phyloP scores from a whole-genome alignment of 148 eudicot genomes.

The Simmondsia chinensis region DNA sequence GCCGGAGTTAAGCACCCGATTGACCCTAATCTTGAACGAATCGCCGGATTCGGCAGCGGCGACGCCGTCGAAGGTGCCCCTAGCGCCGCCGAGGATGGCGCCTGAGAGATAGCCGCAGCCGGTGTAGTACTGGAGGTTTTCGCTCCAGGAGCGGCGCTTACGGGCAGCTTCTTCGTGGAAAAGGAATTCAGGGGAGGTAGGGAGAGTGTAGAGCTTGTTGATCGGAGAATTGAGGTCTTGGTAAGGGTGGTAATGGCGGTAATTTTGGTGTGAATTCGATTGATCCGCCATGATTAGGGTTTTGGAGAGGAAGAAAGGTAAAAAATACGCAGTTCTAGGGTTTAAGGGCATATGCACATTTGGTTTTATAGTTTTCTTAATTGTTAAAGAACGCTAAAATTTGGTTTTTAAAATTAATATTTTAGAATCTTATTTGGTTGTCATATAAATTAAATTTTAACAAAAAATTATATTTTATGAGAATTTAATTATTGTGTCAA shows the following conservation, averaged over 20 bases:
- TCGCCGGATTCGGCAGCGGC: constrained; percentile 22
- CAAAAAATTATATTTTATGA: no score
- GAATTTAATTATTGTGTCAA: no score
- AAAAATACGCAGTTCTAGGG: neutral
- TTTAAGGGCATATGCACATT: no score
- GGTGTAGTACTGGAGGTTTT: constrained; percentile 19
- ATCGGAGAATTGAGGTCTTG: constrained; percentile 11
- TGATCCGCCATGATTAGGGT: constrained; percentile 1
- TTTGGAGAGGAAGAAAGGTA: neutral
- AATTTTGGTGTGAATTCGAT: constrained; percentile 1
- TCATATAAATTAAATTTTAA: no score
- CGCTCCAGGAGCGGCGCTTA: constrained; percentile 10
- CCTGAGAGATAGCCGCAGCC: constrained; percentile 18
- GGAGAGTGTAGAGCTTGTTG: constrained; percentile 19
- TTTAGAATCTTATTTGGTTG: no score
- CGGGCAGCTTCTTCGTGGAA: constrained; percentile 19
- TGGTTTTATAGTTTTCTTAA: no score
- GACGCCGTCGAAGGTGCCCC: constrained; percentile 22
- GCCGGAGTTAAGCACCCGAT: constrained; percentile 22
- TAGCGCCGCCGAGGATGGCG: constrained; percentile 8
- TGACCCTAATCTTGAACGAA: constrained; percentile 19
- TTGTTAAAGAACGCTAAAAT: no score
- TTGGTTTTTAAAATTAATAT: no score
- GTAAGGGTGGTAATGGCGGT: constrained; percentile 20
- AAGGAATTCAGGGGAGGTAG: constrained; percentile 24